These are phyloP conservation scores for Paraurostyla sp. DNA, from an alignment of 73 alveolate species.

Conservation along the genomic window DNA sequence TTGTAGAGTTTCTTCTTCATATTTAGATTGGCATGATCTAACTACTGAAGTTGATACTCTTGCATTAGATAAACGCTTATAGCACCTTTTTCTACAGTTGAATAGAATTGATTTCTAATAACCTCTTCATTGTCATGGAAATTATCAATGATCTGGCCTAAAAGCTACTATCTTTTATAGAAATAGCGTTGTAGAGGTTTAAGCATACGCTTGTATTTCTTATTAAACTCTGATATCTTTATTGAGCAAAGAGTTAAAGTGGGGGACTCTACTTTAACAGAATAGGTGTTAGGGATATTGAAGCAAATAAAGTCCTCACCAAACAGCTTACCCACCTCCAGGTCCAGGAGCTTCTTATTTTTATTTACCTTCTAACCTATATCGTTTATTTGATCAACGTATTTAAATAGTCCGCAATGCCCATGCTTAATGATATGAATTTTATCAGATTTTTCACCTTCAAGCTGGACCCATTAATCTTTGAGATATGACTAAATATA, in stretches of 20 bases:
- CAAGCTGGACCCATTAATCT: conserved; percentile 24
- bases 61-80: conserved; percentile 21
- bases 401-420: conserved; percentile 10
- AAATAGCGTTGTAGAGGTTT: background rate
- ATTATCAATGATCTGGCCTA: background rate
- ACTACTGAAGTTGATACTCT: background rate
- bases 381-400: background rate
- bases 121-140: background rate
- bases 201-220: conserved; percentile 32
- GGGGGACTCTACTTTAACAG: conserved; percentile 14
- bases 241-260: background rate
- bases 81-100: conserved; percentile 21
- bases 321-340: conserved; percentile 22
- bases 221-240: background rate
- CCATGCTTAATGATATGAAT: conserved; percentile 20
- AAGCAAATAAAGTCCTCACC: conserved; percentile 40
- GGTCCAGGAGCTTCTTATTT: background rate
- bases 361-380: background rate
- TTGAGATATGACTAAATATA: background rate
- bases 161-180: background rate
- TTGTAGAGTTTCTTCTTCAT: conserved; percentile 11
- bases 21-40: conserved; percentile 8
- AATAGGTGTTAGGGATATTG: background rate
- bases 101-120: background rate
- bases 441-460: conserved; percentile 39